Evolutionary conservation across 768 basidiomycete species (phyloP), one percentile per base, ranked within the genome.

Genomic region (Lentinula edodes): DNA sequence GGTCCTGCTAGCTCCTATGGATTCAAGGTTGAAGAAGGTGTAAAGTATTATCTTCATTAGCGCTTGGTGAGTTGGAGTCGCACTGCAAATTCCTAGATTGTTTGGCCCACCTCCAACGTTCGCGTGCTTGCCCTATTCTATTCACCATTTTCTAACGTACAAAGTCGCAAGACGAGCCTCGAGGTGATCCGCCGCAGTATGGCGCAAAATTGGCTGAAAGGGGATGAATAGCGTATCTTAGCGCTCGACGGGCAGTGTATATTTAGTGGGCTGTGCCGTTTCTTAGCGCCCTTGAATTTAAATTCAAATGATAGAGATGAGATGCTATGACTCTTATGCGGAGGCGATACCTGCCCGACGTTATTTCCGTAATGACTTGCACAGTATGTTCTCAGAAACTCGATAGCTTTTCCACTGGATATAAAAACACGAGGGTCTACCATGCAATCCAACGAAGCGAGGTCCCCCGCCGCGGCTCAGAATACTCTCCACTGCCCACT

Each of bases 301-400:
- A 18, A 41, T 56, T 4, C 6, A 20, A 39, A 15, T 54, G 52
- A 39, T 12, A 38, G 15, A 39, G 12, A 56, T 56, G 55, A 56
- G 39, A 34, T 56, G 55, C 55, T 45, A 58, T 58, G 58, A 56
- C 55, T 56, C 55, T 43, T 56, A 36, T 10, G 35, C 58, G 45
- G 58, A 59, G 58, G 58, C 58, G 58, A 59, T 59, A 50, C 58
- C 15, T 18, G 7, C 56, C 28, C 42, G 56, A 58, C 56, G n/a
- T 20, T 34, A 34, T 28, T 20, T 20, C 23, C 42, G 55, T 23
- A 46, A 32, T 58, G 56, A 58, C 32, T 46, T 59, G 58, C 43
- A 56, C 20, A 59, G 43, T 58, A 46, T 35, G 20, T 48, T 48
- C 12, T n/a, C n/a, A 50, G 28, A 45, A 36, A 13, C 28, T 18